phyloP scores from a whole-genome alignment of 768 basidiomycete species.

The Austroboletus festivus region DNA sequence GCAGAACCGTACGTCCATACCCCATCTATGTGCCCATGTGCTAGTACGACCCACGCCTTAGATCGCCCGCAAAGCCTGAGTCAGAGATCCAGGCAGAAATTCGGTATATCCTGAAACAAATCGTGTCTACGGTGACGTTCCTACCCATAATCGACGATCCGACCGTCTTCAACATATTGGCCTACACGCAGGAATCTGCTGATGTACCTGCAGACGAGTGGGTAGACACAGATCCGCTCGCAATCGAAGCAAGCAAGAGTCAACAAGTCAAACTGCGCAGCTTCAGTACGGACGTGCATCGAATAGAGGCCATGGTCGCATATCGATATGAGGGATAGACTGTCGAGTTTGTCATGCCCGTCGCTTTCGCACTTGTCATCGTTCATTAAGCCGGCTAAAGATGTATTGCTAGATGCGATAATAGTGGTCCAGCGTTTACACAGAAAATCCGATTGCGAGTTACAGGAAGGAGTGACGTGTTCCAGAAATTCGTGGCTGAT shows the following conservation, averaged over 20 bases:
- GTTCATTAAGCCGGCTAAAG: too few relatives aligned
- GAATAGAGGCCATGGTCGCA: slow-evolving; percentile 96
- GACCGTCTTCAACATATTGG: slow-evolving; percentile 96
- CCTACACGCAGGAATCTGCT: slow-evolving; percentile 89
- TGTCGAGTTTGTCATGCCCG: neutral
- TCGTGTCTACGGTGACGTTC: slow-evolving; percentile 95
- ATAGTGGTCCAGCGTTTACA: neutral
- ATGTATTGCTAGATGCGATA: too few relatives aligned
- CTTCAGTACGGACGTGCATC: slow-evolving; percentile 97
- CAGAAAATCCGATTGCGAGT: neutral
- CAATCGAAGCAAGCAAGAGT: slow-evolving; percentile 90
- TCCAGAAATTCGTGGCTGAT: slow-evolving; percentile 15
- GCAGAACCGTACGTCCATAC: slow-evolving; percentile 45
- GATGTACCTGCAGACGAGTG: slow-evolving; percentile 92
- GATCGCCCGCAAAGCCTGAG: slow-evolving; percentile 65
- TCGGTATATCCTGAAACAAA: slow-evolving; percentile 96
- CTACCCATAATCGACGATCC: slow-evolving; percentile 93
- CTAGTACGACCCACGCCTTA: slow-evolving; percentile 25
- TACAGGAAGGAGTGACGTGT: neutral
- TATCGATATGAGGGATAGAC: slow-evolving; percentile 84
- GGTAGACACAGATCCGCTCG: slow-evolving; percentile 91
- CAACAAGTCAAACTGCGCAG: slow-evolving; percentile 92
- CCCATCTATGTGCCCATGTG: slow-evolving; percentile 1
- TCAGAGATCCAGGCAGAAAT: slow-evolving; percentile 96
- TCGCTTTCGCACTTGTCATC: slow-evolving; percentile 3